These are phyloP conservation scores for Solanum medicagineum DNA, from an alignment of 257 asterid genomes.

Conservation along the genomic window DNA sequence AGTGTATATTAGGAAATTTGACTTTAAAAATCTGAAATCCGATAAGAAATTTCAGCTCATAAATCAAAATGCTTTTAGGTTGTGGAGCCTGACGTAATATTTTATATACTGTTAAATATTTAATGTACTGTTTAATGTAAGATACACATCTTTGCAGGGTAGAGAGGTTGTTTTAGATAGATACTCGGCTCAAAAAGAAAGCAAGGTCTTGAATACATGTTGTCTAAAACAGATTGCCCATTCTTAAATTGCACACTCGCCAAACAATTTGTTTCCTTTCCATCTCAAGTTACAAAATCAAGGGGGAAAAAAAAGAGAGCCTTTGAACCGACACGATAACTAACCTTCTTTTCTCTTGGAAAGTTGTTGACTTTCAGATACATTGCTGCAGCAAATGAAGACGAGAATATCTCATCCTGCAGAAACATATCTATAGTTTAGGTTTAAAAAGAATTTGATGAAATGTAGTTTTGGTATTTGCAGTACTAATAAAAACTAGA, in stretches of 20 bases:
- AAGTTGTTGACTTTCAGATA: conserved; percentile 62
- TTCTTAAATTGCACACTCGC: background rate
- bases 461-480: background rate
- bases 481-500: background rate
- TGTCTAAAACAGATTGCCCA: background rate
- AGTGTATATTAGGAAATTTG: background rate
- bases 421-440: background rate
- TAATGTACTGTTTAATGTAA: too few species aligned
- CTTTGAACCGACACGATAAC: background rate
- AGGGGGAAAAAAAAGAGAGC: background rate
- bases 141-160: background rate
- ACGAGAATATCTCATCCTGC: conserved; percentile 89
- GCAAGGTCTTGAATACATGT: background rate
- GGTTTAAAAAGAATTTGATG: background rate
- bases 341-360: conserved; percentile 80
- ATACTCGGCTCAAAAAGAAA: too few species aligned
- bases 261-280: background rate
- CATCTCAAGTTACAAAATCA: background rate
- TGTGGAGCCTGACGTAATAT: too few species aligned
- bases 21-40: background rate
- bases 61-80: background rate
- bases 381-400: conserved; percentile 97
- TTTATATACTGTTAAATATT: too few species aligned
- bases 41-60: background rate
- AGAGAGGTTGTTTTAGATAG: too few species aligned